Evolutionary conservation across 2,329 filamentous ascomycete genomes (phyloP), one percentile per base, ranked within the genome.

Genomic region (Neopestalotiopsis rosae): DNA sequence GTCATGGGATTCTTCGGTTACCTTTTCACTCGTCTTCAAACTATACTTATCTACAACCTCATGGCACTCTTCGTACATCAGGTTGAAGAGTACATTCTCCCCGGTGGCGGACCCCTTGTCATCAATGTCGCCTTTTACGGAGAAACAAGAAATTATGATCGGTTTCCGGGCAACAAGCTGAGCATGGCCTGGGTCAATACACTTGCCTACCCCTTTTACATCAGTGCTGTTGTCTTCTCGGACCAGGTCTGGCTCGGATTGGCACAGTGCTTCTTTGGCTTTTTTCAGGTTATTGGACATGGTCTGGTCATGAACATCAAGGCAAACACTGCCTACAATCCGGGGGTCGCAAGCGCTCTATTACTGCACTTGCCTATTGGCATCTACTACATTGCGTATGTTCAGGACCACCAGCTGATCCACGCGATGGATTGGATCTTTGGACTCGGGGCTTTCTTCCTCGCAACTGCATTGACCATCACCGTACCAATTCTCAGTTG

Each of bases 121-220:
- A 52, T 52, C 17, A 52, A 52, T 24, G 45, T 52, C 2, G 45
- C 45, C n/a, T 52, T 52, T 24, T 52, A 52, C n/a, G 45, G 45
- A 10, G 45, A 52, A 3, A 52, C 17, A 52, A 24, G n/a, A 14
- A 3, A 52, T 17, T 52, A 52, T 10, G 45, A 52, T n/a, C 45
- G 45, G 1, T 52, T 24, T 6, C 45, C 45, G 3, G 45, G 45
- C n/a, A 52, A 52, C n/a, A 52, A 52, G 45, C 5, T 52, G 14
- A 52, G 45, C 45, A 52, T 52, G 45, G 45, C 45, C 45, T 52
- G 45, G 45, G 45, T 52, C n/a, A 52, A 52, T 17, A 52, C 45
- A 20, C n/a, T 52, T 5, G 45, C 45, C 14, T 52, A 52, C 6
- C 45, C 45, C 5, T 52, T 52, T 17, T 52, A 52, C 45, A 52